Base-by-base conservation (phyloP, 148 eudicot species). In the Fagopyrum esculentum region DNA sequence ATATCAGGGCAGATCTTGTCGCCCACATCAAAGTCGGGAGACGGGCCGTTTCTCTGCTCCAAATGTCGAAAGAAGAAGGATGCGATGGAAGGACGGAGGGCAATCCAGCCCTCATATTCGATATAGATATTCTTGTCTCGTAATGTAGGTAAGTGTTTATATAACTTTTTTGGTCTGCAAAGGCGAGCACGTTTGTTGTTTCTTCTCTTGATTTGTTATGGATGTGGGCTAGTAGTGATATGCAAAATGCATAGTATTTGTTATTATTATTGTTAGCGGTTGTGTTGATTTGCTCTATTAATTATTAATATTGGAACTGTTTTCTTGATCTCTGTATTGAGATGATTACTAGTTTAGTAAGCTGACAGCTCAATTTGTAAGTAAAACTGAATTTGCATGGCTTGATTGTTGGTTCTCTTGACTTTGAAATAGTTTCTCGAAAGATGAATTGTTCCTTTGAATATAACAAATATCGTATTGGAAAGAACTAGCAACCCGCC, bases 51-150 rank as follows among this genome's bases (percentile, higher is more conserved):
- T 83, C 89, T 95, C 69, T 95, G 98, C 60, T 70, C 96, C 79
- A 89, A 55, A 52, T 95, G 98, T 77, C 88, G 90, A 50, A 92
- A 80, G 80, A 95, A 95, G 87, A 95, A 92, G 85, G 98, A 95
- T 81, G 98, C 98, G 59, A 95, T 95, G 98, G 98, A 92, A 92
- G 98, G 98, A 75, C 90, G 87, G 84, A 89, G 87, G 77, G 46
- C 89, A 13, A 79, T 60, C 69, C 73, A 66, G 63, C 82, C 90
- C 44, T 26, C 15, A 61, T 10, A 9, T 29, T 26, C 68, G 12
- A 6, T 57, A 29, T 61, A 61, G 43, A 61, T 43, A 61, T 61
- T 61, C 43, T 61, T 61, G 68, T 61, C 30, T 61, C 43, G 10
- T 16, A 61, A 6, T 61, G 35, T 61, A 61, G 40, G 16, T 61